Evolutionary conservation across 352 stramenopile genomes (phyloP).

Genomic region (Discostella stelligera): DNA sequence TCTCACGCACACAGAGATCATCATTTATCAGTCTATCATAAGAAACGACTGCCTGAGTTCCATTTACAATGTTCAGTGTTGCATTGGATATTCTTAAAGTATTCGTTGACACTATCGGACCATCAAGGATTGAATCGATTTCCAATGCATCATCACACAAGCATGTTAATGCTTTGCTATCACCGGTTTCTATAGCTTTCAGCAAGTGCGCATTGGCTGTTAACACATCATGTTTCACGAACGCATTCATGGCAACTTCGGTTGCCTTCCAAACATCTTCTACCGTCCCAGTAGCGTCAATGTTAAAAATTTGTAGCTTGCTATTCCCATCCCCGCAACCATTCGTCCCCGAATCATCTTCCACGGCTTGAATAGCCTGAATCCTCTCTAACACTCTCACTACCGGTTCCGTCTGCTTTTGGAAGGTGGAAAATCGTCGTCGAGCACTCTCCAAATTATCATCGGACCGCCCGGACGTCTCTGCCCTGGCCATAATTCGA

Average conservation of each 20-base stretch:
- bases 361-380: constrained; percentile 37
- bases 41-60: constrained; percentile 59
- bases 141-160: constrained; percentile 54
- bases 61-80: constrained; percentile 57
- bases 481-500: constrained; percentile 92
- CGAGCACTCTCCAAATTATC: constrained; percentile 95
- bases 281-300: constrained; percentile 60
- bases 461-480: constrained; percentile 94
- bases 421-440: constrained; percentile 94
- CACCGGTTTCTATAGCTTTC: constrained; percentile 44
- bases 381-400: constrained; percentile 56
- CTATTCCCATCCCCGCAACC: constrained; percentile 16
- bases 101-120: background rate
- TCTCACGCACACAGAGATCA: constrained; percentile 43
- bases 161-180: constrained; percentile 38
- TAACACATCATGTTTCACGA: constrained; percentile 72
- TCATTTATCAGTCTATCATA: constrained; percentile 52
- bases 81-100: constrained; percentile 43
- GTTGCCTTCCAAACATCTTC: constrained; percentile 77
- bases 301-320: constrained; percentile 49
- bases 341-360: constrained; percentile 1
- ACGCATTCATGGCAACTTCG: constrained; percentile 62
- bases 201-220: constrained; percentile 58
- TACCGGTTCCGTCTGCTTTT: constrained; percentile 84
- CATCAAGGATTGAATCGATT: constrained; percentile 9